Evolutionary conservation across 495 filamentous ascomycete genomes (phyloP).

Genomic region (Podospora comata): DNA sequence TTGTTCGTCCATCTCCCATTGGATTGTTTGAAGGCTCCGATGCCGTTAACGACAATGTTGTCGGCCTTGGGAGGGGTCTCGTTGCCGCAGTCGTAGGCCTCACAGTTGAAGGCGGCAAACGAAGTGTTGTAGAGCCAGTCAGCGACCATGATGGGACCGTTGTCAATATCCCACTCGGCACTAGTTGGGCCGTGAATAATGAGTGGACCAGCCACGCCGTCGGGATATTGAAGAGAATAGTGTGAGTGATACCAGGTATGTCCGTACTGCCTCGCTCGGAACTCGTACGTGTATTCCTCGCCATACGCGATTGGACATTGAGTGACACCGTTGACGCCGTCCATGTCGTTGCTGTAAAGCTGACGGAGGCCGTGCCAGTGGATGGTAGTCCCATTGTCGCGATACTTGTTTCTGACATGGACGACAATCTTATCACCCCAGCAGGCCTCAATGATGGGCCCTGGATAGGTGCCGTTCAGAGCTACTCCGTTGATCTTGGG

Average conservation of each 20-base stretch:
- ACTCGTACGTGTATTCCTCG: slow-evolving; percentile 49
- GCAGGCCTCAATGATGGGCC: slow-evolving; percentile 56
- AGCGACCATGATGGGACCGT: slow-evolving; percentile 28
- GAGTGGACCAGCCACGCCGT: slow-evolving; percentile 49
- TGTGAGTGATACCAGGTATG: slow-evolving; percentile 58
- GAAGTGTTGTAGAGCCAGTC: slow-evolving; percentile 30
- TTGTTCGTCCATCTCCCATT: slow-evolving; percentile 3
- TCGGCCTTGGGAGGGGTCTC: slow-evolving; percentile 31
- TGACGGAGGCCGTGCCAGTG: slow-evolving; percentile 39
- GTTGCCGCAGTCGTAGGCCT: slow-evolving; percentile 43
- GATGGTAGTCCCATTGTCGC: slow-evolving; percentile 37
- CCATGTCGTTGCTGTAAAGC: slow-evolving; percentile 39
- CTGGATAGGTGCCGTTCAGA: slow-evolving; percentile 37
- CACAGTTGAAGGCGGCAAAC: slow-evolving; percentile 32
- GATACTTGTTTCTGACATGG: slow-evolving; percentile 39
- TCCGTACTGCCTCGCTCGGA: slow-evolving; percentile 52
- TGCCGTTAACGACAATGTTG: slow-evolving; percentile 35
- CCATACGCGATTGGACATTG: slow-evolving; percentile 53
- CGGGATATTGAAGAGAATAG: slow-evolving; percentile 50
- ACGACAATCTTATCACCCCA: slow-evolving; percentile 60
- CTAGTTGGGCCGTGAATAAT: slow-evolving; percentile 34
- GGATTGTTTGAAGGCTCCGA: slow-evolving; percentile 28
- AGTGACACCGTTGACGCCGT: slow-evolving; percentile 45
- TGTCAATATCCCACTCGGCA: slow-evolving; percentile 45
- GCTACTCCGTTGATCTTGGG: slow-evolving; percentile 10